Evolutionary conservation across 352 stramenopile species (phyloP), one percentile per base, ranked within the genome.

Genomic region (Halophytophthora polymorphica): DNA sequence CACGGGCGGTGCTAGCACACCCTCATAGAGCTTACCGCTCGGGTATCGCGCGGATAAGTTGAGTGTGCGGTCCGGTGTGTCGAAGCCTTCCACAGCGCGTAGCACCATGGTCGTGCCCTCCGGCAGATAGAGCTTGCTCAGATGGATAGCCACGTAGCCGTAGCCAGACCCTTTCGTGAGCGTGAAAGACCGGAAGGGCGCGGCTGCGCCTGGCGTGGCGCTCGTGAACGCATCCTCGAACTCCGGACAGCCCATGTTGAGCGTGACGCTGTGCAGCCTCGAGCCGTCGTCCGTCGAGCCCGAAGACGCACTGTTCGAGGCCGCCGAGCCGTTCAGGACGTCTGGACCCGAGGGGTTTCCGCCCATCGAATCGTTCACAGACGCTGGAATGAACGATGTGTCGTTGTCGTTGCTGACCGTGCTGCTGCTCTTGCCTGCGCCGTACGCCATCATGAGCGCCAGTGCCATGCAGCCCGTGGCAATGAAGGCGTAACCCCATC

Each of bases 81-180:
- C 56, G 11, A 68, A 67, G 18, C 66, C 64, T 56, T 83, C 71
- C n/a, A 84, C 73, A 31, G 56, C 65, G 1, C 67, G 66, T 18
- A 88, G 42, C 18, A 88, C 25, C 5, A 83, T 55, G 0, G 69
- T 79, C 19, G 36, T 51, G 23, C 68, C 73, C 11, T n/a, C 45
- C 2, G 77, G 77, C 31, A 83, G 40, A 56, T 55, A 80, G 18
- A 88, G 56, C 41, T 73, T 66, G 7, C 54, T 59, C 21, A 88
- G 67, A 34, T 83, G 73, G 11, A 85, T 45, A 3, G 68, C 60
- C 17, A 88, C 62, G 45, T 79, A 83, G 19, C 56, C 73, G 52
- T 84, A 88, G 15, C 61, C 67, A 0, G 59, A 57, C 17, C 69
- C 74, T 38, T 83, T 88, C 11, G 62, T 82, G 43, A 88, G 49